Evolutionary conservation across 2,329 filamentous ascomycete species (phyloP).

Genomic region (Phaeosphaeria sp.): DNA sequence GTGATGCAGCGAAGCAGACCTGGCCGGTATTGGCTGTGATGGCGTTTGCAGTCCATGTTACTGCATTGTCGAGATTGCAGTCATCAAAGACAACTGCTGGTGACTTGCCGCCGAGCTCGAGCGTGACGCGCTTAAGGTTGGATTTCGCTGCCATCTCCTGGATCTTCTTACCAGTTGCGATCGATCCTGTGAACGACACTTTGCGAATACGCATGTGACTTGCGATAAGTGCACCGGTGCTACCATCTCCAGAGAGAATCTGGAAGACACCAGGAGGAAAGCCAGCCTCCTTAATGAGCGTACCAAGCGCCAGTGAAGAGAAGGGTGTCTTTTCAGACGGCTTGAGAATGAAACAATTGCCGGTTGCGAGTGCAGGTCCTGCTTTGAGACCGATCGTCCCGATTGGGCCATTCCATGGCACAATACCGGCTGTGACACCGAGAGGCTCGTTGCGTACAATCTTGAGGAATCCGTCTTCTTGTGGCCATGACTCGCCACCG

Average conservation of each 20-base stretch:
- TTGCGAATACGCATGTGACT: constrained; percentile 50
- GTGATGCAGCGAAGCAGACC: constrained; percentile 46
- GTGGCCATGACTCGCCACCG: constrained; percentile 46
- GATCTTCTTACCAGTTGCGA: constrained; percentile 48
- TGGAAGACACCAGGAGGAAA: constrained; percentile 52
- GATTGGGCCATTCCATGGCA: constrained; percentile 52
- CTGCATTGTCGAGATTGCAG: constrained; percentile 51
- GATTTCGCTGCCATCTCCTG: constrained; percentile 49
- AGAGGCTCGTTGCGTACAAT: constrained; percentile 52
- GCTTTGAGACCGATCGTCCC: constrained; percentile 48
- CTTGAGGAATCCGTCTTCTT: constrained; percentile 56
- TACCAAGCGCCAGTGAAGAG: constrained; percentile 40
- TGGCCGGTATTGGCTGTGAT: constrained; percentile 49
- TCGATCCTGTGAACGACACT: constrained; percentile 51
- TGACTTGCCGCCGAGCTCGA: constrained; percentile 55
- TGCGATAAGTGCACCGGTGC: constrained; percentile 47
- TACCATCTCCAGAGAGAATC: constrained; percentile 46
- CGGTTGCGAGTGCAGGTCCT: constrained; percentile 44
- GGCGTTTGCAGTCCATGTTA: constrained; percentile 42
- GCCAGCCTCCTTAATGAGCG: constrained; percentile 44
- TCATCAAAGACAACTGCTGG: constrained; percentile 55
- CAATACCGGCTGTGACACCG: constrained; percentile 52
- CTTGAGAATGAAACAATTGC: constrained; percentile 48
- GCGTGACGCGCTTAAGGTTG: constrained; percentile 53
- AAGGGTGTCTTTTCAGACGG: constrained; percentile 47